phyloP scores from a whole-genome alignment of 2,329 filamentous ascomycete species.

The Aureobasidium sp. region DNA sequence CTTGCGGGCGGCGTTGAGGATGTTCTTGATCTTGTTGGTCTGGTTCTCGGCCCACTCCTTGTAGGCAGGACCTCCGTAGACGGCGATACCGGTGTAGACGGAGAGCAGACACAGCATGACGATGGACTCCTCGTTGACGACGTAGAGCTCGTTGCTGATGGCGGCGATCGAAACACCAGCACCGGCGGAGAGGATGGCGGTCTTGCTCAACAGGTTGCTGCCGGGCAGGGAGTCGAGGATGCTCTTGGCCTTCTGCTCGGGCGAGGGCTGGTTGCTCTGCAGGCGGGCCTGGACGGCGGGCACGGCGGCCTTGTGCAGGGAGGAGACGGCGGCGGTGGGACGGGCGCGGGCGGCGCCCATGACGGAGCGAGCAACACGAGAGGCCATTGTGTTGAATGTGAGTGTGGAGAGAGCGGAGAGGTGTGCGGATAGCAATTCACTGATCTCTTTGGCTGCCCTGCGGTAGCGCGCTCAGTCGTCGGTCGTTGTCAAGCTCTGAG shows the following conservation, averaged over 20 bases:
- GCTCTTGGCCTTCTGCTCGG: constrained; percentile 94
- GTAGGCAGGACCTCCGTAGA: constrained; percentile 90
- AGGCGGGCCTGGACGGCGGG: constrained; percentile 64
- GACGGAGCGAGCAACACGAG: constrained; percentile 91
- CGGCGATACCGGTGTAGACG: constrained; percentile 87
- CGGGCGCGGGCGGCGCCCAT: constrained; percentile 88
- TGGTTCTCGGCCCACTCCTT: constrained; percentile 84
- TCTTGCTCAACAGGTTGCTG: constrained; percentile 88
- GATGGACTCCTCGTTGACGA: constrained; percentile 98
- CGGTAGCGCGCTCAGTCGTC: background rate
- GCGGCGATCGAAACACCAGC: constrained; percentile 88
- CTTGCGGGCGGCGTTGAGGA: constrained; percentile 86
- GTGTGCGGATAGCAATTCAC: constrained; percentile 3
- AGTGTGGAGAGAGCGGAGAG: constrained; percentile 28
- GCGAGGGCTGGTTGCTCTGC: constrained; percentile 66
- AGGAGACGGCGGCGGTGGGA: constrained; percentile 57
- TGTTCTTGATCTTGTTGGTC: constrained; percentile 85
- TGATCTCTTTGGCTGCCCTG: background rate
- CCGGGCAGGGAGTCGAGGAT: constrained; percentile 90
- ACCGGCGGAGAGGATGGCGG: constrained; percentile 88
- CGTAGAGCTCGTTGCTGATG: constrained; percentile 99
- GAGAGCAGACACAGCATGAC: constrained; percentile 86
- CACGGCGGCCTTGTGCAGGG: constrained; percentile 57
- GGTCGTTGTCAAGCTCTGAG: constrained; percentile 7
- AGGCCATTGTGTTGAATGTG: constrained; percentile 80